Evolutionary conservation across 768 basidiomycete species (phyloP).

Genomic region (Hortiboletus campestris): DNA sequence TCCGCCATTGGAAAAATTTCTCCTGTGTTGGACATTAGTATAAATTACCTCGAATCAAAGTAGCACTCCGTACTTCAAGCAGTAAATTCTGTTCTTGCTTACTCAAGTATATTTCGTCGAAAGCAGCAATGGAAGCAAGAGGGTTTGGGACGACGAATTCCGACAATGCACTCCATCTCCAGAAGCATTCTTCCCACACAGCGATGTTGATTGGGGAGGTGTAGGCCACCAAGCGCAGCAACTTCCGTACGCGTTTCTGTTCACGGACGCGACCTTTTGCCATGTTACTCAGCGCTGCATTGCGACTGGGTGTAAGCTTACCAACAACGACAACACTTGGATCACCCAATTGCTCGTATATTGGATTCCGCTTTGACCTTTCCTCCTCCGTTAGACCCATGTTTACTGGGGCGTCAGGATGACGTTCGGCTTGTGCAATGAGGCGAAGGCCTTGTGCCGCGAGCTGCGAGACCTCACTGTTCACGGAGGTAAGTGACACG

Average conservation of each 20-base stretch:
- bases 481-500: slow-evolving; percentile 67
- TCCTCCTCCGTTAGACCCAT: slow-evolving; percentile 56
- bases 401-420: slow-evolving; percentile 54
- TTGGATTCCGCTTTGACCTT: slow-evolving; percentile 62
- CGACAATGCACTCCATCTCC: slow-evolving; percentile 65
- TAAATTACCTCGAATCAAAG: not conserved
- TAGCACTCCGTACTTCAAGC: slow-evolving; percentile 33
- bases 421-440: slow-evolving; percentile 64
- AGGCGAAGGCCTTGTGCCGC: slow-evolving; percentile 70
- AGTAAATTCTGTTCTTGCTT: slow-evolving; percentile 38
- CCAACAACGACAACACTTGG: slow-evolving; percentile 68
- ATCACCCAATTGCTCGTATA: slow-evolving; percentile 80
- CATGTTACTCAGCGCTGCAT: slow-evolving; percentile 2
- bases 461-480: slow-evolving; percentile 60
- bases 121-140: slow-evolving; percentile 33
- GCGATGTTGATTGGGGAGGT: slow-evolving; percentile 69
- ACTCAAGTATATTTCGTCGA: slow-evolving; percentile 34
- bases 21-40: slow-evolving; percentile 45
- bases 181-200: slow-evolving; percentile 82
- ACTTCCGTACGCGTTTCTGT: slow-evolving; percentile 76
- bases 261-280: slow-evolving; percentile 66
- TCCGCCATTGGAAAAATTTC: slow-evolving; percentile 79
- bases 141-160: slow-evolving; percentile 51
- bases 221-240: slow-evolving; percentile 61
- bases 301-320: slow-evolving; percentile 33